Percentiles rank a stretch among this genome's conserved stretches.
Conservation (phyloP, 2,329 filamentous ascomycete species). For the Malbranchea cinnamomea region DNA sequence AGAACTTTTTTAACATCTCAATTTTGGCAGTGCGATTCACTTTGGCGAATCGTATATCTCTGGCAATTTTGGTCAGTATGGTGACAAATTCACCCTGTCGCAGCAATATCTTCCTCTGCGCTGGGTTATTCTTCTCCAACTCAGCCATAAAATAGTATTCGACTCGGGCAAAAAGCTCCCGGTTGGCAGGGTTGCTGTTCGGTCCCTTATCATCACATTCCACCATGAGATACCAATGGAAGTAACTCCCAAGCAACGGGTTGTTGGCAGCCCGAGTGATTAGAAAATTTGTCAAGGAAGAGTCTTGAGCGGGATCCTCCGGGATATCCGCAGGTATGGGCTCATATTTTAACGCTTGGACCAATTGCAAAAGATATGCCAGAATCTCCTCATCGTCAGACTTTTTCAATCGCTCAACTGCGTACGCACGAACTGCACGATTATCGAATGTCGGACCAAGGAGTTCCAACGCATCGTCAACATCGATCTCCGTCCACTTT, state of each 20-base stretch:
- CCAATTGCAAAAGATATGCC: slow-evolving; percentile 81
- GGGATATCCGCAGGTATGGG: slow-evolving; percentile 50
- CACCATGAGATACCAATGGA: slow-evolving; percentile 98
- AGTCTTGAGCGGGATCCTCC: slow-evolving; percentile 53
- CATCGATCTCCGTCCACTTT: slow-evolving; percentile 92
- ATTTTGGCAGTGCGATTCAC: slow-evolving; percentile 67
- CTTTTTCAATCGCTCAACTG: slow-evolving; percentile 80
- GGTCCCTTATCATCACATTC: slow-evolving; percentile 76
- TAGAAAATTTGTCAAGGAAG: slow-evolving; percentile 76
- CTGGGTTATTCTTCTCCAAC: slow-evolving; percentile 58
- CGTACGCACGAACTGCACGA: slow-evolving; percentile 74
- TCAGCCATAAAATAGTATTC: slow-evolving; percentile 94
- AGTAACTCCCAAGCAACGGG: slow-evolving; percentile 81
- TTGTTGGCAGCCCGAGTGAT: slow-evolving; percentile 78
- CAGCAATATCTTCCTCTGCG: slow-evolving; percentile 59
- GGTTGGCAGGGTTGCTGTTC: slow-evolving; percentile 58
- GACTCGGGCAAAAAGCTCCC: slow-evolving; percentile 79
- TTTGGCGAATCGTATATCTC: slow-evolving; percentile 68
- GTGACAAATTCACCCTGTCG: slow-evolving; percentile 83
- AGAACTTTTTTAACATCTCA: slow-evolving; percentile 67
- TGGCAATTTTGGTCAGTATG: slow-evolving; percentile 74
- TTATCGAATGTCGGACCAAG: slow-evolving; percentile 89
- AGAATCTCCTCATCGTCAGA: slow-evolving; percentile 84
- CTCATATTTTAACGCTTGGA: slow-evolving; percentile 92
- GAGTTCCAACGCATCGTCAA: slow-evolving; percentile 89